These are phyloP conservation scores for Vigna reflexopilosa DNA, from an alignment of 306 rosid genomes.

Conservation along the genomic window DNA sequence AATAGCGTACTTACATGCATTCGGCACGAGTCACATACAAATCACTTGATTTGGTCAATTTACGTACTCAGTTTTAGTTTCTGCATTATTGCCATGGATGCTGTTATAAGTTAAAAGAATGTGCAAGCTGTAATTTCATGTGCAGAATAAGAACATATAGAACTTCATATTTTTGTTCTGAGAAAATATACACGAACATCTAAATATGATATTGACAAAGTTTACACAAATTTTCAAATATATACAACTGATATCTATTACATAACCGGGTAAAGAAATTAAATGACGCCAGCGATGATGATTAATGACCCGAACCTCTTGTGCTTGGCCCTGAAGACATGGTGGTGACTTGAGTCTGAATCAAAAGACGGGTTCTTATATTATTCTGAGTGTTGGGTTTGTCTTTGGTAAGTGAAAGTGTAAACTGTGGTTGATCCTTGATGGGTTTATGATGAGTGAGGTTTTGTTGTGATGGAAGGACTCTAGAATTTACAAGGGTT, in stretches of 20 bases:
- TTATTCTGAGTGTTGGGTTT: not conserved
- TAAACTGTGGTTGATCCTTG: slow-evolving; percentile 10
- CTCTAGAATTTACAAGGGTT: slow-evolving; percentile 49
- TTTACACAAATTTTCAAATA: slow-evolving; percentile 40
- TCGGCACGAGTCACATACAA: not conserved
- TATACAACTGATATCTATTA: slow-evolving; percentile 42
- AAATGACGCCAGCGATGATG: not conserved
- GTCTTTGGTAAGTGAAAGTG: slow-evolving; percentile 14
- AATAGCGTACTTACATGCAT: not conserved
- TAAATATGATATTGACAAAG: slow-evolving; percentile 41
- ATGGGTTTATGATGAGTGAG: slow-evolving; percentile 36
- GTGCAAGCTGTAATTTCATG: not conserved
- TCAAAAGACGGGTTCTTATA: slow-evolving; percentile 43
- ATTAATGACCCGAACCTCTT: slow-evolving; percentile 85
- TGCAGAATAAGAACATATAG: not conserved
- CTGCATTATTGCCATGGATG: not conserved
- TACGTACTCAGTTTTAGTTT: not conserved
- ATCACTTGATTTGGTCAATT: not conserved
- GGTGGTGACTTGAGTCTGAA: slow-evolving; percentile 46
- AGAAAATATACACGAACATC: slow-evolving; percentile 21
- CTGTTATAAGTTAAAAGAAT: too few species aligned
- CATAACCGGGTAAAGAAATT: not conserved
- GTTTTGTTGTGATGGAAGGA: slow-evolving; percentile 42
- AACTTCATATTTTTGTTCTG: slow-evolving; percentile 7
- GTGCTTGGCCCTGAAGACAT: slow-evolving; percentile 87